These are phyloP conservation scores for Coelastrella sp. DNA, from an alignment of 139 green algal species.

Conservation along the genomic window DNA sequence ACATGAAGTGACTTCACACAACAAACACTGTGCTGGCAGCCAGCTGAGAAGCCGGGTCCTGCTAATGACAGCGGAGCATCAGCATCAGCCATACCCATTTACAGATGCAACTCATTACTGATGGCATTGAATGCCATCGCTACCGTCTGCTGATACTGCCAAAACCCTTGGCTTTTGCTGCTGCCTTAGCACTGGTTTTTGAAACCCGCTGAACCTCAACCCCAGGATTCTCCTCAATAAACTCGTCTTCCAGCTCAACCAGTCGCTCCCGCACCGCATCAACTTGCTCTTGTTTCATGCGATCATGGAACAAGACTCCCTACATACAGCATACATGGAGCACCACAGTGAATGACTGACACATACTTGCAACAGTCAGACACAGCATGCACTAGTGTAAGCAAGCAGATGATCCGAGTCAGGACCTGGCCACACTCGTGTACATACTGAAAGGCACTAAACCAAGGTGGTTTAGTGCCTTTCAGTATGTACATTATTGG, in stretches of 20 bases:
- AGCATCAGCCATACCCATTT: too few relatives aligned
- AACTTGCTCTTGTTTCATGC: slow-evolving; percentile 78
- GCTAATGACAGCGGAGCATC: too few relatives aligned
- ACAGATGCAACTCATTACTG: background rate
- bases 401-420: background rate
- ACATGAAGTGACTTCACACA: too few relatives aligned
- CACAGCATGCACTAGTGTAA: background rate
- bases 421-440: too few relatives aligned
- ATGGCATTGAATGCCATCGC: background rate
- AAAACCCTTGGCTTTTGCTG: slow-evolving; percentile 50
- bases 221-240: slow-evolving; percentile 68
- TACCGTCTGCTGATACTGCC: slow-evolving; percentile 2
- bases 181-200: background rate
- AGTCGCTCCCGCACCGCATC: slow-evolving; percentile 67
- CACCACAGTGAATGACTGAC: too few relatives aligned
- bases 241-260: slow-evolving; percentile 79
- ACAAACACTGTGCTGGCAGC: too few relatives aligned
- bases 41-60: too few relatives aligned
- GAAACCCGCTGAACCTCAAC: slow-evolving; percentile 69
- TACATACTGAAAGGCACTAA: too few relatives aligned
- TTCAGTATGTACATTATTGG: too few relatives aligned
- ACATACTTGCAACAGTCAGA: too few relatives aligned
- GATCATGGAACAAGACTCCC: slow-evolving; percentile 88
- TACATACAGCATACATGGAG: slow-evolving; percentile 40
- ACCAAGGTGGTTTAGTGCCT: too few relatives aligned